Evolutionary conservation across 495 filamentous ascomycete genomes (phyloP), one percentile per base, ranked within the genome.

Genomic region (Cladorrhinum samala): DNA sequence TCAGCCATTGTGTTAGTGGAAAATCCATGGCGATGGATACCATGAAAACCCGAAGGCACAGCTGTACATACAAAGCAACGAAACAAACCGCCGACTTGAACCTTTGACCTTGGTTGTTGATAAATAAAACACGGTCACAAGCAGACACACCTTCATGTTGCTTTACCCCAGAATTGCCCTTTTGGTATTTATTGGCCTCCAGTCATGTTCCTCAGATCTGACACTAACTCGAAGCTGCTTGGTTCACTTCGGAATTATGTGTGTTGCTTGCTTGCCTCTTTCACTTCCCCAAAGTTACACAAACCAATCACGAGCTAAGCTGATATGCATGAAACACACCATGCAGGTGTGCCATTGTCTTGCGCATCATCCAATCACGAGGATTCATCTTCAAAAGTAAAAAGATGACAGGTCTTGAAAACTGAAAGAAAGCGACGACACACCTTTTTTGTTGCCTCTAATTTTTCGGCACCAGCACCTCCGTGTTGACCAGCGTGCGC

Each of bases 161-260:
- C 36, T 46, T 56, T 56, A 60, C 57, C 53, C 57, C 54, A 44
- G 47, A 53, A 54, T 61, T 52, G 50, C 18, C 50, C 38, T 50
- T 54, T 51, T 55, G 44, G 57, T 6, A 5, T 33, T 33, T 5
- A 11, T 33, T 11, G 5, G 11, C 27, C 27, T 42, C 51, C 58
- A 36, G 50, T 54, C 46, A 55, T 52, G n/a, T n/a, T 45, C 45
- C 42, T 47, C 40, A 55, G 45, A 47, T 16, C 24, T 25, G 24
- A 47, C 45, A 23, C 45, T 47, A 47, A 18, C 21, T 23, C n/a
- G 45, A 17, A 16, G 2, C 21, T 14, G 23, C 24, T 30, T 23
- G 17, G 8, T 3, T 14, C 24, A 14, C 20, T 14, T 25, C 45
- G 24, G 17, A 23, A 16, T 27, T 47, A n/a, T n/a, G n/a, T n/a